These are phyloP conservation scores for Lactarius sanguifluus DNA, from an alignment of 768 basidiomycete species.

Conservation along the genomic window DNA sequence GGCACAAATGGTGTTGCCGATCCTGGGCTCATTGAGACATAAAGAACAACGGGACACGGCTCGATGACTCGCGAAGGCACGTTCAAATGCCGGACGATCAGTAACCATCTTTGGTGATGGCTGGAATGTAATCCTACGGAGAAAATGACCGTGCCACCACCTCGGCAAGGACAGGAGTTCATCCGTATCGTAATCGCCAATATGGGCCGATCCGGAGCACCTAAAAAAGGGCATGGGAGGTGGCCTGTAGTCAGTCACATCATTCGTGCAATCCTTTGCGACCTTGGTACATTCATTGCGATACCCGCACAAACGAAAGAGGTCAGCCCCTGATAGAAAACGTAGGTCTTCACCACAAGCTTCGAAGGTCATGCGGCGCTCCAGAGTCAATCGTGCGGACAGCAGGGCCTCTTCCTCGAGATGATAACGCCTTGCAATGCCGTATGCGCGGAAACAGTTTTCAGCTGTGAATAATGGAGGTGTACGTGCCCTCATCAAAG, in stretches of 20 bases:
- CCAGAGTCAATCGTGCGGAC: constrained; percentile 9
- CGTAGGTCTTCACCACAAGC: constrained; percentile 14
- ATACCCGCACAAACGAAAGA: constrained; percentile 8
- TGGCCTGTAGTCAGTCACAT: too few species aligned
- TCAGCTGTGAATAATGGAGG: neutral
- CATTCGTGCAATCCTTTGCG: neutral
- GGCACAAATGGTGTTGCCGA: constrained; percentile 1
- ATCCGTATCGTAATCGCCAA: neutral
- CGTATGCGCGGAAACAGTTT: constrained; percentile 14
- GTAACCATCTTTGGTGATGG: constrained; percentile 14
- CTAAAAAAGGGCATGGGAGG: too few species aligned
- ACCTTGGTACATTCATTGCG: constrained; percentile 7
- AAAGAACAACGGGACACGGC: neutral
- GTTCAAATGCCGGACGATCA: constrained; percentile 9
- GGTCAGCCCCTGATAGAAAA: constrained; percentile 14
- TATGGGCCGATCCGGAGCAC: too few species aligned
- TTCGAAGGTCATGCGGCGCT: constrained; percentile 7
- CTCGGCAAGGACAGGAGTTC: neutral
- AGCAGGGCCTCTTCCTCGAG: constrained; percentile 10
- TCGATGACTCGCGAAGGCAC: neutral
- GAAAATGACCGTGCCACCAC: constrained; percentile 19
- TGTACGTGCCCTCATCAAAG: neutral
- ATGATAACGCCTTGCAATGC: constrained; percentile 16
- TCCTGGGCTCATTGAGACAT: constrained; percentile 1
- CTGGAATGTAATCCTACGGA: neutral